Conservation (phyloP, 2,329 filamentous ascomycete genomes). For the Davidsoniella eucalypti region DNA sequence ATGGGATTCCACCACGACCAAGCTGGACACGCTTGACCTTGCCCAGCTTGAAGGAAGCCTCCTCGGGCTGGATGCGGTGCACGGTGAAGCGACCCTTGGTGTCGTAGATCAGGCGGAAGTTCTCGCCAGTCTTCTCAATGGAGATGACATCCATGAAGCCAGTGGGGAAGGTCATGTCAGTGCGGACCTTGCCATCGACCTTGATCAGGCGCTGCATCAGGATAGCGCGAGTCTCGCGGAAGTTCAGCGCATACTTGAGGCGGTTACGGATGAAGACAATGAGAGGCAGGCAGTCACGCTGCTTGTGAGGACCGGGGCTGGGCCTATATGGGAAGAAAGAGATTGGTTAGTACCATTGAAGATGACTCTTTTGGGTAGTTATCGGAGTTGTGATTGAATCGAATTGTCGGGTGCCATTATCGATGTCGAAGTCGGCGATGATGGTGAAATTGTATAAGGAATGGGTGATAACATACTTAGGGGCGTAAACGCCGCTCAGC, state of each 20-base stretch:
- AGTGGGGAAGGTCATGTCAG: constrained; percentile 90
- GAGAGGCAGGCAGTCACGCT: constrained; percentile 95
- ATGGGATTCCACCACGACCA: constrained; percentile 99
- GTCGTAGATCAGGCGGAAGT: constrained; percentile 99
- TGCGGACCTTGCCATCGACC: constrained; percentile 99
- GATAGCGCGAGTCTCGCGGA: constrained; percentile 92
- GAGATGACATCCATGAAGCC: constrained; percentile 99
- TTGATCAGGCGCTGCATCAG: constrained; percentile 99
- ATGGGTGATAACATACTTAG: constrained; percentile 22
- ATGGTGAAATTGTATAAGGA: background rate
- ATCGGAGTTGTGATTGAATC: background rate
- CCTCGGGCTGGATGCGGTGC: constrained; percentile 96
- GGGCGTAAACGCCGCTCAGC: constrained; percentile 77
- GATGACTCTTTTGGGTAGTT: background rate
- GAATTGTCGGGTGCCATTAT: background rate
- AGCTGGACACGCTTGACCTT: constrained; percentile 99
- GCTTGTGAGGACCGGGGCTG: constrained; percentile 90
- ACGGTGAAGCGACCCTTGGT: constrained; percentile 99
- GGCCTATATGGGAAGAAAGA: constrained; percentile 25
- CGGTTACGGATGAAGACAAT: constrained; percentile 96
- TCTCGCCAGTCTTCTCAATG: constrained; percentile 99
- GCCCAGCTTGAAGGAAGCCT: constrained; percentile 99
- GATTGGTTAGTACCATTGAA: background rate
- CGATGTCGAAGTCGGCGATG: background rate
- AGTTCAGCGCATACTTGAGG: constrained; percentile 99